Conservation (phyloP, 139 green algal genomes). For the Micractinium conductrix region DNA sequence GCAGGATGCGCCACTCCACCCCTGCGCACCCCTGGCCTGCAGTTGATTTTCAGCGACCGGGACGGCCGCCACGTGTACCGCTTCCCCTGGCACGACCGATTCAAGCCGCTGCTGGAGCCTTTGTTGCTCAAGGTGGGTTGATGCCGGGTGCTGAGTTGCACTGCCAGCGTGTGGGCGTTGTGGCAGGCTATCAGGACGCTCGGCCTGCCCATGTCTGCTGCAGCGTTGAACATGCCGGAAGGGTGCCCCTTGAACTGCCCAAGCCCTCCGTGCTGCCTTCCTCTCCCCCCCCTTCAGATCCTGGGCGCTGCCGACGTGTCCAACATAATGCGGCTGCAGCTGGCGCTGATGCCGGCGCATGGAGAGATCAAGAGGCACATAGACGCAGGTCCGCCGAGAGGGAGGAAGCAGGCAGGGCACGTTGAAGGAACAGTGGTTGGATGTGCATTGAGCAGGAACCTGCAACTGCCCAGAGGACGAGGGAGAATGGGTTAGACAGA, state of each 20-base stretch:
- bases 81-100: conserved; percentile 74
- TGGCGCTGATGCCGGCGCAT: conserved; percentile 66
- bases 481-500: too few species aligned
- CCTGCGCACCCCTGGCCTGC: neutral
- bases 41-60: conserved; percentile 71
- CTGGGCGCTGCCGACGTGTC: conserved; percentile 54
- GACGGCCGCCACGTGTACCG: conserved; percentile 57
- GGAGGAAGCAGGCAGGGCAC: too few species aligned
- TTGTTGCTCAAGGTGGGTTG: conserved; percentile 60
- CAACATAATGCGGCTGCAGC: conserved; percentile 77
- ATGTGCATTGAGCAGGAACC: too few species aligned
- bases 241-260: too few species aligned
- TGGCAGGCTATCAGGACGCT: neutral
- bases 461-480: too few species aligned
- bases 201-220: neutral
- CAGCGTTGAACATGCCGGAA: neutral
- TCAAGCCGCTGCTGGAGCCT: conserved; percentile 58
- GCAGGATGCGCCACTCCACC: neutral
- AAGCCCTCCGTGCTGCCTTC: neutral
- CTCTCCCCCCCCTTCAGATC: conserved; percentile 44
- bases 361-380: conserved; percentile 57
- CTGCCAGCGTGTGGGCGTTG: neutral
- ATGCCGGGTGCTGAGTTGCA: neutral
- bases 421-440: too few species aligned
- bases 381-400: too few species aligned